Evolutionary conservation across 164 flowering plant genomes (phyloP).

Genomic region (Chimonanthus praecox): DNA sequence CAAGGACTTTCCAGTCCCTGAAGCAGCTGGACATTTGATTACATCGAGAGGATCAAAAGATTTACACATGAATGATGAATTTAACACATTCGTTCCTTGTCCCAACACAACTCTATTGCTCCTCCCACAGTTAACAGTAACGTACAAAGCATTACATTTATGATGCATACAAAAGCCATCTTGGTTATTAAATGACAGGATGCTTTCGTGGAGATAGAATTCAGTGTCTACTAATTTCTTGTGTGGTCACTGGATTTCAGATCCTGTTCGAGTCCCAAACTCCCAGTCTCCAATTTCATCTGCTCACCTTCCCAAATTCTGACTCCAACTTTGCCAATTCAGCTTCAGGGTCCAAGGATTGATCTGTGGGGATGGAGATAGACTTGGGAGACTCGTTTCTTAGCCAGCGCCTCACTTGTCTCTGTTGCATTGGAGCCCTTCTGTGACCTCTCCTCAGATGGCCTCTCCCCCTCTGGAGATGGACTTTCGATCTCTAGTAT

Average conservation of each 20-base stretch:
- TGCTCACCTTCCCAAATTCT: slow-evolving; percentile 72
- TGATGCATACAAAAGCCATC: slow-evolving; percentile 7
- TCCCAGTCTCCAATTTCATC: slow-evolving; percentile 95
- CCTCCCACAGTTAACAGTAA: not conserved
- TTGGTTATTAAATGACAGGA: slow-evolving; percentile 1
- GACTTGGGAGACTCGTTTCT: slow-evolving; percentile 9
- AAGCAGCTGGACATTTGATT: not conserved
- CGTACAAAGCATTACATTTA: not conserved
- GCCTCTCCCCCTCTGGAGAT: slow-evolving; percentile 27
- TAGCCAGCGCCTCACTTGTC: slow-evolving; percentile 3
- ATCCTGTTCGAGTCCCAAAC: slow-evolving; percentile 92
- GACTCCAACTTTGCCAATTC: slow-evolving; percentile 90
- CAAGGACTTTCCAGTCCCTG: too few species aligned
- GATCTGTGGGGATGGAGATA: slow-evolving; percentile 15
- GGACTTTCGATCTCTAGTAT: slow-evolving; percentile 61
- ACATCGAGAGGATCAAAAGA: slow-evolving; percentile 5
- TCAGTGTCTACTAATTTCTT: slow-evolving; percentile 27
- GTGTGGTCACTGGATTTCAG: slow-evolving; percentile 41
- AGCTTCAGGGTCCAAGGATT: slow-evolving; percentile 59
- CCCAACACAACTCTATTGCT: not conserved
- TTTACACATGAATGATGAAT: not conserved
- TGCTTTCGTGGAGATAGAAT: not conserved
- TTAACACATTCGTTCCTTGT: not conserved
- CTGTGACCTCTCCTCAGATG: slow-evolving; percentile 25
- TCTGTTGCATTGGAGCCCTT: slow-evolving; percentile 16